Percentiles rank a stretch among this genome's conserved stretches.
Conservation (phyloP, 345 rosid species). For the Mercurialis annua region DNA sequence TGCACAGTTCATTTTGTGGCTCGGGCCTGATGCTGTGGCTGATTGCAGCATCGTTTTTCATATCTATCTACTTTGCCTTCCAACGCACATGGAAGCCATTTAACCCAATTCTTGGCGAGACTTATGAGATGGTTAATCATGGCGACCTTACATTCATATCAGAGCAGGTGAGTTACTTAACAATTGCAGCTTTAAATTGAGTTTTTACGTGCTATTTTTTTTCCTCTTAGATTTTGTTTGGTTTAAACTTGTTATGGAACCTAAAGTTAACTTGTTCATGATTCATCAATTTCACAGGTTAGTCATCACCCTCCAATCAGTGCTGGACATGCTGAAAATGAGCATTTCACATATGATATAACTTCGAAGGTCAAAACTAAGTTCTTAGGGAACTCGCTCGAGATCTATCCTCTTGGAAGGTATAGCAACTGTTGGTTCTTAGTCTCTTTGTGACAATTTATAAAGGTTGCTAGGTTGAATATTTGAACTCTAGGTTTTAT, state of each 20-base stretch:
- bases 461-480: neutral
- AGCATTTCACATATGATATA: conserved; percentile 74
- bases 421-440: neutral
- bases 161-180: conserved; percentile 61
- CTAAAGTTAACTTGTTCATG: neutral
- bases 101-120: conserved; percentile 97
- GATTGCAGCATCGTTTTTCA: conserved; percentile 74
- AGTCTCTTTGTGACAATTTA: neutral
- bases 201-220: neutral
- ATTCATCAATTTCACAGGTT: conserved; percentile 40
- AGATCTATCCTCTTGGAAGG: conserved; percentile 83
- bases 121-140: conserved; percentile 79
- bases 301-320: conserved; percentile 96
- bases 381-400: conserved; percentile 74
- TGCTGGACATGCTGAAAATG: conserved; percentile 91
- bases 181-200: neutral
- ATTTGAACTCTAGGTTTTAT: neutral
- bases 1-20: neutral
- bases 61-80: conserved; percentile 79
- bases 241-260: neutral
- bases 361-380: conserved; percentile 88
- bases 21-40: neutral
- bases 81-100: conserved; percentile 96
- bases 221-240: neutral
- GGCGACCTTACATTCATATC: conserved; percentile 71